Percentiles rank a stretch among this genome's conserved stretches.
These are phyloP conservation scores for Phaeosphaeriaceae sp. DNA, from an alignment of 2,329 filamentous ascomycete species.

Conservation along the genomic window DNA sequence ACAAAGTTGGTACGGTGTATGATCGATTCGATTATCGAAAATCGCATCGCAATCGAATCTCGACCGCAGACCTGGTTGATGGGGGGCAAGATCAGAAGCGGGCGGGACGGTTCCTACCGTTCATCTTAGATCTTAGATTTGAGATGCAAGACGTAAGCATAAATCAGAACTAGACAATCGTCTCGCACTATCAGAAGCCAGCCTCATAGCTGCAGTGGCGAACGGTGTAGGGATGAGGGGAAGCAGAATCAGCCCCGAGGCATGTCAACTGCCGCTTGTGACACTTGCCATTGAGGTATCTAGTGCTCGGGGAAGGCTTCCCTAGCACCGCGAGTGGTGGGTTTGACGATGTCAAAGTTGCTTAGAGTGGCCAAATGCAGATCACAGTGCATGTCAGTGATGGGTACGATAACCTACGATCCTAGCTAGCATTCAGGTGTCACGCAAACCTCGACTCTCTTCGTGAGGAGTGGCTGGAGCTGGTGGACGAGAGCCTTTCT, in stretches of 20 bases:
- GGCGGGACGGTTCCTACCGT: slow-evolving; percentile 3
- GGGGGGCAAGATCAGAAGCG: not conserved
- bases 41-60: slow-evolving; percentile 2
- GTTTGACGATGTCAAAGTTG: not conserved
- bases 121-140: not conserved
- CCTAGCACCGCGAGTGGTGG: not conserved
- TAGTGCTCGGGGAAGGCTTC: not conserved
- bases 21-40: not conserved
- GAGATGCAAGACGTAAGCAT: not conserved
- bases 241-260: not conserved
- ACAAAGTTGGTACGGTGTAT: too few relatives aligned
- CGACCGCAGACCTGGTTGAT: slow-evolving; percentile 3
- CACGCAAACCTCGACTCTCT: not conserved
- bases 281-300: not conserved
- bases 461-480: slow-evolving; percentile 1
- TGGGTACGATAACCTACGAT: not conserved
- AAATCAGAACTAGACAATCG: not conserved
- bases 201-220: not conserved
- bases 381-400: not conserved
- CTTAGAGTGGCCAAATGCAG: not conserved
- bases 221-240: not conserved
- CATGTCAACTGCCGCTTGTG: not conserved
- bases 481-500: not conserved
- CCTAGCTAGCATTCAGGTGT: not conserved
- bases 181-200: too few relatives aligned